A percentile compares a stretch with the other conserved stretches of the same genome.
phyloP scores from a whole-genome alignment of 2,329 filamentous ascomycete genomes.

The Colletotrichum eremochloae region DNA sequence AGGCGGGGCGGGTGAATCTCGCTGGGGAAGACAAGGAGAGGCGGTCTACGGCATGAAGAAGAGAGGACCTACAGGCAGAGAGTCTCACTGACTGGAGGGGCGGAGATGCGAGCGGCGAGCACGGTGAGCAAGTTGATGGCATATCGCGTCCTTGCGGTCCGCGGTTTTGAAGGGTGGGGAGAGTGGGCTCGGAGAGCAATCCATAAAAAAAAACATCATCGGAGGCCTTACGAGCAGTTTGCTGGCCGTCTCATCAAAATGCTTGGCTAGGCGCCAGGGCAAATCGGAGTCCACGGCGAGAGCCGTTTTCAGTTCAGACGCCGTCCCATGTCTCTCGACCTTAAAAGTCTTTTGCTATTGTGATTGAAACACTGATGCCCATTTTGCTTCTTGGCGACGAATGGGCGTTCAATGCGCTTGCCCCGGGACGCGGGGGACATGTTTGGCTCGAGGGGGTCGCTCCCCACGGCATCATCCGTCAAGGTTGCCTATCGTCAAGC shows the following conservation, averaged over 20 bases:
- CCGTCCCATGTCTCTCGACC: background rate
- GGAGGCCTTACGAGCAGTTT: background rate
- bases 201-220: background rate
- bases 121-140: background rate
- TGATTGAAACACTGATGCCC: conserved; percentile 26
- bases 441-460: background rate
- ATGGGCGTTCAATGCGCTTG: conserved; percentile 2
- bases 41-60: background rate
- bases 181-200: background rate
- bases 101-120: background rate
- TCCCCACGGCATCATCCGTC: no score
- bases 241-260: background rate
- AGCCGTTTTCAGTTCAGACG: conserved; percentile 6
- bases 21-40: background rate
- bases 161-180: background rate
- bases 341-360: background rate
- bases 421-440: background rate
- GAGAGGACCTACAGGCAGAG: background rate
- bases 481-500: no score
- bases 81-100: background rate
- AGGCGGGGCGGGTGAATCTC: background rate
- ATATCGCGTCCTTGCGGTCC: background rate
- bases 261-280: background rate
- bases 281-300: conserved; percentile 16
- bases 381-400: background rate